These are phyloP conservation scores for Syzygium grande DNA, from an alignment of 345 rosid species.

Conservation along the genomic window DNA sequence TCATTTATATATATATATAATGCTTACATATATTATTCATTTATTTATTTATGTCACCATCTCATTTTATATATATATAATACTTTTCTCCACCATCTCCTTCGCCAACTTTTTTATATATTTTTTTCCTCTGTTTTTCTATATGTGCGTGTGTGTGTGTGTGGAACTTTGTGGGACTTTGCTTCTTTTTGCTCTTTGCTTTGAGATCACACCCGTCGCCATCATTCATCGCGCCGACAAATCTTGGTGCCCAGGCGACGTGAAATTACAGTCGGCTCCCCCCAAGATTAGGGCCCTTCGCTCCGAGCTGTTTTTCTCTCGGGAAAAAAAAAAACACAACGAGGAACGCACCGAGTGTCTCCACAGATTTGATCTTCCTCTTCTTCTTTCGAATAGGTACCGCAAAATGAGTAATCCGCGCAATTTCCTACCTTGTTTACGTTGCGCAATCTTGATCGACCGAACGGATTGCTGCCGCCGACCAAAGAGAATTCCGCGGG, in stretches of 20 bases:
- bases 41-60: no score
- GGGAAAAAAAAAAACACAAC: no score
- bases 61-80: no score
- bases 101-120: not conserved
- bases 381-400: not conserved
- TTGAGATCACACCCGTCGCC: not conserved
- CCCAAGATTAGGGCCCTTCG: not conserved
- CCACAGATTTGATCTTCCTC: not conserved
- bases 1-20: no score
- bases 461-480: not conserved
- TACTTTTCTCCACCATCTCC: not conserved
- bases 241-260: not conserved
- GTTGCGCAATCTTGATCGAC: not conserved
- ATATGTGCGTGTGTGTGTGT: not conserved
- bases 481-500: not conserved
- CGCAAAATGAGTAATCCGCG: accelerated
- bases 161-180: no score
- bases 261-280: not conserved
- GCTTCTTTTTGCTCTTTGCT: not conserved
- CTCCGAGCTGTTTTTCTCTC: accelerated
- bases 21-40: no score
- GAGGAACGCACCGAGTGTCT: not conserved
- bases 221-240: not conserved
- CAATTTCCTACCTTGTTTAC: not conserved
- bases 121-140: not conserved